Evolutionary conservation across 768 basidiomycete genomes (phyloP), one percentile per base, ranked within the genome.

Genomic region (Saitozyma sp.): DNA sequence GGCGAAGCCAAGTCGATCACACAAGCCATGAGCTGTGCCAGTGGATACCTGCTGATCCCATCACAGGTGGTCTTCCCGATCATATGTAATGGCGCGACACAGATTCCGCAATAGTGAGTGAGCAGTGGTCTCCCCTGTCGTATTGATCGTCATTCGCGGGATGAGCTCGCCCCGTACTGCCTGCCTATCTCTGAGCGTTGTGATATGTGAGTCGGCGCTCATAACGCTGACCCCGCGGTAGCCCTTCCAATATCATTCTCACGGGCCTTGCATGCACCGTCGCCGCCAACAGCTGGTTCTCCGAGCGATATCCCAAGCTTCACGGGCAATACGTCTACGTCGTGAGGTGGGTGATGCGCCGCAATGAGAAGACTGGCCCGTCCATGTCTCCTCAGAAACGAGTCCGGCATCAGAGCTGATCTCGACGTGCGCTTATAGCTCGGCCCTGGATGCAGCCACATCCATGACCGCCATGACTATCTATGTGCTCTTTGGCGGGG

Each of bases 391-490:
- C 29, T 29, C 29, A 29, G 29, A 29, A 29, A 2, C 29, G 49
- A 14, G n/a, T 51, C 3, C 1, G 39, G 46, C 3, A 41, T 14
- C 14, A 37, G 16, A 40, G 42, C 16, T 51, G 51, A 60, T 56
- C 9, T 38, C 48, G 45, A 29, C 16, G 37, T 48, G 48, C 39
- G 39, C 46, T 2, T 29, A 29, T 56, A 75, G 71, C 49, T 73
- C 80, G 6, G 80, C 78, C 3, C 65, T 80, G 37, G 80, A 79
- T 56, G 77, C 80, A 1, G 80, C 69, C 7, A 79, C 78, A 0
- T 73, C 70, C 8, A 72, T 80, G 20, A 75, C 73, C 19, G 80
- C 78, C 0, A 49, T 80, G 65, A 61, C 56, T 0, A 72, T 78
- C 2, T 80, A 79, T 57, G 14, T 75, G 9, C 46, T 80, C 9